phyloP scores from a whole-genome alignment of 148 eudicot genomes.

The Dysphania ambrosioides region DNA sequence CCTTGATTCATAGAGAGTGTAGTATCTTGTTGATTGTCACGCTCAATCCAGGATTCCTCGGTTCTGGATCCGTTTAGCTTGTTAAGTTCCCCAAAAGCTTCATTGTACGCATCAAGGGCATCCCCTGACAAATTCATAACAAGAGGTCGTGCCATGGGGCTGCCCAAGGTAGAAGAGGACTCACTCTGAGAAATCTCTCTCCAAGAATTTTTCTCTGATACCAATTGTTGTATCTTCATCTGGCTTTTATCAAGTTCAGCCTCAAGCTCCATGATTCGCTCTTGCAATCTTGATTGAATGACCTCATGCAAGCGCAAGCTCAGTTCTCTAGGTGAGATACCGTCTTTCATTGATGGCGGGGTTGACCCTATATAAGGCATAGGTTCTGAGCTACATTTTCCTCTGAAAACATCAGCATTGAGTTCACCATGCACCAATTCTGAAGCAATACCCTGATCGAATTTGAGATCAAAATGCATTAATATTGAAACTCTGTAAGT shows the following conservation, averaged over 20 bases:
- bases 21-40: neutral
- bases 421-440: conserved; percentile 48
- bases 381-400: conserved; percentile 38
- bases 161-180: conserved; percentile 39
- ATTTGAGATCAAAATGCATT: conserved; percentile 52
- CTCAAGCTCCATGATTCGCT: conserved; percentile 70
- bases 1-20: neutral
- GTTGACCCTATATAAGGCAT: conserved; percentile 52
- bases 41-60: conserved; percentile 11
- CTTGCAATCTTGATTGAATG: conserved; percentile 63
- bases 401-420: conserved; percentile 40
- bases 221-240: conserved; percentile 39
- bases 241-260: conserved; percentile 50
- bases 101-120: conserved; percentile 67
- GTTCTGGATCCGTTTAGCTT: conserved; percentile 38
- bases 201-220: conserved; percentile 40
- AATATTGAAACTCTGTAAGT: conserved; percentile 11
- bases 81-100: conserved; percentile 48
- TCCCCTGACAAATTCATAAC: conserved; percentile 65
- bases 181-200: conserved; percentile 37
- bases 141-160: conserved; percentile 41
- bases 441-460: conserved; percentile 31
- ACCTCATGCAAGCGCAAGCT: conserved; percentile 75
- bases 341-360: conserved; percentile 44
- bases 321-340: conserved; percentile 67